Percentiles rank a stretch among this genome's conserved stretches.
Conservation (phyloP, 1,284 basidiomycete species). For the Heterobasidion parviporum region DNA sequence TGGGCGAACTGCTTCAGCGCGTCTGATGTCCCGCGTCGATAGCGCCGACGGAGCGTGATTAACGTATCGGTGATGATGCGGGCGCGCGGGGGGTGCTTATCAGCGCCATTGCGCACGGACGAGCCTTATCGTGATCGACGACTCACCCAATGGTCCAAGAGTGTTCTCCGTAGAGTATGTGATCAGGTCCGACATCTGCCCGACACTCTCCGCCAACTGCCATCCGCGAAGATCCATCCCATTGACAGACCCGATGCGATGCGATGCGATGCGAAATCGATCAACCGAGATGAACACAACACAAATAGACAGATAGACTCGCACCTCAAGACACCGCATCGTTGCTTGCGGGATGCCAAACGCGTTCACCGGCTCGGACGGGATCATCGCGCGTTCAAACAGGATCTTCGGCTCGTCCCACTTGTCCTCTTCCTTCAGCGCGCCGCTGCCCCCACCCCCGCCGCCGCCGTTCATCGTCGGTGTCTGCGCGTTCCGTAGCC, state of each 20-base stretch:
- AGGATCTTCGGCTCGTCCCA: slow-evolving; percentile 51
- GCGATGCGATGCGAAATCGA: background rate
- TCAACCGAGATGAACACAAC: background rate
- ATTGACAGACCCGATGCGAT: background rate
- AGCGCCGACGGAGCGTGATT: background rate
- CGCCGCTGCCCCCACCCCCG: slow-evolving; percentile 12
- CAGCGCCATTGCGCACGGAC: background rate
- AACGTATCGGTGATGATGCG: background rate
- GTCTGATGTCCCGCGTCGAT: slow-evolving; percentile 14
- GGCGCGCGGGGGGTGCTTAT: background rate
- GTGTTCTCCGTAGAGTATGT: slow-evolving; percentile 43
- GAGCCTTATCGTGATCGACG: slow-evolving; percentile 1
- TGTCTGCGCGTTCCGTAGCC: slow-evolving; percentile 29
- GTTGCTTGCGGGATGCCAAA: slow-evolving; percentile 81
- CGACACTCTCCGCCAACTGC: slow-evolving; percentile 69
- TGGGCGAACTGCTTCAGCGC: slow-evolving; percentile 35
- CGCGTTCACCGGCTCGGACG: slow-evolving; percentile 72
- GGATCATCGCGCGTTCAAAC: slow-evolving; percentile 54
- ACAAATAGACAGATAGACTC: slow-evolving; percentile 7
- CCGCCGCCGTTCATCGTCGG: slow-evolving; percentile 25
- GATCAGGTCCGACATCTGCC: slow-evolving; percentile 68
- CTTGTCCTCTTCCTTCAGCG: slow-evolving; percentile 33
- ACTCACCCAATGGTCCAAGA: slow-evolving; percentile 59
- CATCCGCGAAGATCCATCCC: background rate
- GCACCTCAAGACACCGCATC: slow-evolving; percentile 75